Conservation (phyloP, 108 stramenopile species). For the Pseudonitzschia pungens region DNA sequence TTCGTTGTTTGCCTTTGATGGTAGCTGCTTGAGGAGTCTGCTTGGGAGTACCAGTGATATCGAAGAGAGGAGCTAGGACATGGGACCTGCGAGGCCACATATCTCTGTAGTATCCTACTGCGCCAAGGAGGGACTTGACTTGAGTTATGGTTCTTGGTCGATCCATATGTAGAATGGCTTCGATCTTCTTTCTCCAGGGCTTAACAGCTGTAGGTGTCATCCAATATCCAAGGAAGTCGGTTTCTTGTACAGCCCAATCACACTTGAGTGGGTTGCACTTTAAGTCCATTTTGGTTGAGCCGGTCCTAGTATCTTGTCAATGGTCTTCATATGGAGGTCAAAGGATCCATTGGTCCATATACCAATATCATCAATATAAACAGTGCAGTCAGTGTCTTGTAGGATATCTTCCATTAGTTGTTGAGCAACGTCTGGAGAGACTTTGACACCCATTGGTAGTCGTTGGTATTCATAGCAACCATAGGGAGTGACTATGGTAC, state of each 20-base stretch:
- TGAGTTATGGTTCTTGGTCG: constrained; percentile 24
- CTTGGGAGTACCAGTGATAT: background rate
- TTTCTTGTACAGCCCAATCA: constrained; percentile 23
- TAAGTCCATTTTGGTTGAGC: background rate
- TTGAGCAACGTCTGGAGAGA: constrained; percentile 46
- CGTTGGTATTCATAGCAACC: constrained; percentile 41
- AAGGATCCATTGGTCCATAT: background rate
- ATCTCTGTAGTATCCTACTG: constrained; percentile 46
- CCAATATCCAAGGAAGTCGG: constrained; percentile 26
- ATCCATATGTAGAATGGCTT: constrained; percentile 35
- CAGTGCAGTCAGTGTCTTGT: background rate
- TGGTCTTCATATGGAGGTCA: background rate
- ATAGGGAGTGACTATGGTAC: constrained; percentile 42
- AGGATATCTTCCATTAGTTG: constrained; percentile 38
- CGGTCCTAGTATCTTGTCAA: background rate
- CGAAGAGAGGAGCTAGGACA: background rate
- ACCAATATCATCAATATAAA: constrained; percentile 1
- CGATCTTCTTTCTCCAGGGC: constrained; percentile 36
- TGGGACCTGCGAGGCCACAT: constrained; percentile 39
- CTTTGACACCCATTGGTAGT: constrained; percentile 48
- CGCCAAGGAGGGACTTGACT: constrained; percentile 41
- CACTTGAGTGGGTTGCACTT: constrained; percentile 25
- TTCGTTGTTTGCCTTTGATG: background rate
- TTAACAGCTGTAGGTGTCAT: background rate
- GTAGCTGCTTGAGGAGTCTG: background rate